Percentiles rank a stretch among this genome's conserved stretches.
Conservation (phyloP, 176 grass and related monocot genomes). For the Rhynchospora tenuis region DNA sequence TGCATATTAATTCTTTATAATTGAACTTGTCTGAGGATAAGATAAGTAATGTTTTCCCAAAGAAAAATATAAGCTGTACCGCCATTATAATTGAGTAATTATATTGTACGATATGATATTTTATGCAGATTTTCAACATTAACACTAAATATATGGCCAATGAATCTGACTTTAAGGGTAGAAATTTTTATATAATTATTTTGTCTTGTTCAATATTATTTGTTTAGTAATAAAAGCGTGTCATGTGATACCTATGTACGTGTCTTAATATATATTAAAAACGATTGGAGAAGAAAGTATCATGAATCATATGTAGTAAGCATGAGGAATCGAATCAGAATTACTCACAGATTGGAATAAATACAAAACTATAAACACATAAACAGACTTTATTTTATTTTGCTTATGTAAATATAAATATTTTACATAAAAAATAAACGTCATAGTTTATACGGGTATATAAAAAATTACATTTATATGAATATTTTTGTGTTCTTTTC, state of each 20-base stretch:
- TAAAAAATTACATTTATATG: neutral
- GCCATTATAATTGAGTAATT: neutral
- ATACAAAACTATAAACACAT: neutral
- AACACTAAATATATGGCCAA: neutral
- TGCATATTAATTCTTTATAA: neutral
- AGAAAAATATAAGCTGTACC: neutral
- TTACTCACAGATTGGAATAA: neutral
- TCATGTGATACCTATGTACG: neutral
- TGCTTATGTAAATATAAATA: neutral
- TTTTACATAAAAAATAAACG: neutral
- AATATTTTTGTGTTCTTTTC: neutral
- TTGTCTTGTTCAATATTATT: neutral
- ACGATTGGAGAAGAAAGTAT: neutral
- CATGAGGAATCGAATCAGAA: no score
- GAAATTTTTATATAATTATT: neutral
- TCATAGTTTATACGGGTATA: neutral
- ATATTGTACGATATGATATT: neutral
- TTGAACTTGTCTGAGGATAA: neutral
- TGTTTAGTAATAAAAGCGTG: neutral
- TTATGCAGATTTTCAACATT: neutral
- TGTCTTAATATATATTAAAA: neutral
- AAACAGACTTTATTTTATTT: neutral
- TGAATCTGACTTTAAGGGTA: neutral
- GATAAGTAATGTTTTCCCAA: neutral
- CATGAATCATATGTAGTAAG: no score